Percentiles rank a stretch among this genome's conserved stretches.
Conservation (phyloP, 805 yeast species). For the Saccharomycopsis sp. region DNA sequence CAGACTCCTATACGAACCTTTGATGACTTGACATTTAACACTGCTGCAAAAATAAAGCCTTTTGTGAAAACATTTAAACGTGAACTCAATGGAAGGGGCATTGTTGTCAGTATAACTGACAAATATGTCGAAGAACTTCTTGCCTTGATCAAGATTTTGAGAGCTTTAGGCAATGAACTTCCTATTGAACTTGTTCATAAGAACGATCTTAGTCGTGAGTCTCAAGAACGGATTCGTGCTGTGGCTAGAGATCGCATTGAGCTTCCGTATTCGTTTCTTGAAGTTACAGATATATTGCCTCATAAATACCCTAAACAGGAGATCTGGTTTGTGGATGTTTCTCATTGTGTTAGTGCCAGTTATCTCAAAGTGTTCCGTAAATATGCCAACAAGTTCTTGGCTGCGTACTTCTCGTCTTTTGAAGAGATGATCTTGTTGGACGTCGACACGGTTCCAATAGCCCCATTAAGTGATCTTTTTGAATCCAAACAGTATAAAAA, state of each 20-base stretch:
- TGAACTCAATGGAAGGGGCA: slow-evolving; percentile 31
- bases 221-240: slow-evolving; percentile 30
- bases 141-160: slow-evolving; percentile 35
- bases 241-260: slow-evolving; percentile 37
- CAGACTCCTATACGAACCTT: neutral
- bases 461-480: slow-evolving; percentile 34
- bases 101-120: slow-evolving; percentile 29
- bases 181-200: slow-evolving; percentile 39
- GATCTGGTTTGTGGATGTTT: slow-evolving; percentile 36
- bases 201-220: slow-evolving; percentile 29
- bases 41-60: slow-evolving; percentile 24
- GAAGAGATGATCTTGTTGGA: slow-evolving; percentile 44
- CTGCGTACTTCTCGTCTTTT: slow-evolving; percentile 43
- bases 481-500: slow-evolving; percentile 28
- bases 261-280: slow-evolving; percentile 18
- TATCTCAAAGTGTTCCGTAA: slow-evolving; percentile 28
- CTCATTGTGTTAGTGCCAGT: slow-evolving; percentile 21
- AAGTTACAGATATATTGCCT: neutral
- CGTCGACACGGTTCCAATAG: slow-evolving; percentile 42
- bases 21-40: neutral
- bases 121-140: slow-evolving; percentile 27
- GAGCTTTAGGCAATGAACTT: slow-evolving; percentile 31
- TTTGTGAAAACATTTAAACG: slow-evolving; percentile 25
- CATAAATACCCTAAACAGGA: slow-evolving; percentile 28
- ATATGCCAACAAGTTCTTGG: slow-evolving; percentile 42